These are phyloP conservation scores for Rhodamnia rubescens DNA, from an alignment of 345 rosid genomes.

Conservation along the genomic window DNA sequence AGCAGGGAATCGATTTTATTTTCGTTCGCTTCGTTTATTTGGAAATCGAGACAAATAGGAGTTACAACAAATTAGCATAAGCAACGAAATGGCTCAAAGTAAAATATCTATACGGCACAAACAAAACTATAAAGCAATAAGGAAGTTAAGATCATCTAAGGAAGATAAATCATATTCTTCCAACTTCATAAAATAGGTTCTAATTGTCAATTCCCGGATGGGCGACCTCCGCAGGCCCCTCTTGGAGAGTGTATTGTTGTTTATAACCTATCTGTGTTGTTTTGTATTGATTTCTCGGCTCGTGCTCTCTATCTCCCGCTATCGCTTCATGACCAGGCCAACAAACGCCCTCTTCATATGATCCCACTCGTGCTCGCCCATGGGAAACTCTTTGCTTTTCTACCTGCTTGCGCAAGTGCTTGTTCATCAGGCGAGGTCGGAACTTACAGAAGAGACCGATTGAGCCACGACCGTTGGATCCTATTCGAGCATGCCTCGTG, in stretches of 20 bases:
- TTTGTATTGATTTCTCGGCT: background rate
- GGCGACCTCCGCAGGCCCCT: too few relatives aligned
- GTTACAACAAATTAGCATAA: background rate
- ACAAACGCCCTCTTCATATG: background rate
- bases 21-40: background rate
- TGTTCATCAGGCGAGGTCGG: background rate
- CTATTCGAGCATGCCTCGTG: background rate
- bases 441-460: background rate
- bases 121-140: too few relatives aligned
- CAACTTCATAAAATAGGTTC: background rate
- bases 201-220: background rate
- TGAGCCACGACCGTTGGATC: background rate
- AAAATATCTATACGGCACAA: too few relatives aligned
- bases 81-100: background rate
- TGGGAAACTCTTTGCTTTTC: too few relatives aligned
- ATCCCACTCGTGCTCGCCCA: background rate
- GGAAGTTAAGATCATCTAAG: too few relatives aligned
- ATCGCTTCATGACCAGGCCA: background rate
- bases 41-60: background rate
- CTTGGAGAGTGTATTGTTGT: background rate
- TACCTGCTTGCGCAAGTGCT: background rate
- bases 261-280: background rate
- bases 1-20: rapidly evolving
- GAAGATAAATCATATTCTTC: too few relatives aligned
- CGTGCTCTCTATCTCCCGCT: background rate